A percentile compares a stretch with the other conserved stretches of the same genome.
Evolutionary conservation across 129 eudicot species (phyloP).

Genomic region (Flaveria brownii): DNA sequence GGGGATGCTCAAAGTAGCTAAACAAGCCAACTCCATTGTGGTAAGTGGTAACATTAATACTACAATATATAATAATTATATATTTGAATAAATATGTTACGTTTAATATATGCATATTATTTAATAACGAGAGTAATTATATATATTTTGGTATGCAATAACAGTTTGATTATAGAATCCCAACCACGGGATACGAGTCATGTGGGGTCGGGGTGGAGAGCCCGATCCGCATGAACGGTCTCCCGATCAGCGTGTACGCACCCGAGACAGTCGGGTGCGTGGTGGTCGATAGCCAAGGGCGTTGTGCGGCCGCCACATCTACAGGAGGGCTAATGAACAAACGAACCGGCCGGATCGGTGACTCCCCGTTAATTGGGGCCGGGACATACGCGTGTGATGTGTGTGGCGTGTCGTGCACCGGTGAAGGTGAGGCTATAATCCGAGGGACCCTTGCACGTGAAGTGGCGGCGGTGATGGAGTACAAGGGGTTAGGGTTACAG

Average conservation of each 20-base stretch:
- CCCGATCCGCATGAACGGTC: constrained; percentile 75
- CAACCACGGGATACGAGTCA: constrained; percentile 50
- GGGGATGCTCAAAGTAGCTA: constrained; percentile 81
- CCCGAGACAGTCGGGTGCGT: constrained; percentile 96
- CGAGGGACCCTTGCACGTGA: constrained; percentile 87
- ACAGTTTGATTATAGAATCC: constrained; percentile 86
- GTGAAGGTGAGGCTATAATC: constrained; percentile 94
- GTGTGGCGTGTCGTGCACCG: constrained; percentile 90
- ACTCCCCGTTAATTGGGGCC: constrained; percentile 80
- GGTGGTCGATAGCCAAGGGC: constrained; percentile 79
- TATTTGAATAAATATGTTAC: neutral
- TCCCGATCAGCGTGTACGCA: constrained; percentile 70
- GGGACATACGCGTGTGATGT: constrained; percentile 83
- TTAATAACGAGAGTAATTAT: neutral
- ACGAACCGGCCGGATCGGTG: constrained; percentile 76
- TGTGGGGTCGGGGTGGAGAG: constrained; percentile 56
- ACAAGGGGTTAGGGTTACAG: constrained; percentile 72
- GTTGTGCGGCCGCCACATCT: constrained; percentile 93
- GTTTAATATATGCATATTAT: neutral
- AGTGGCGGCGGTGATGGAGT: constrained; percentile 97
- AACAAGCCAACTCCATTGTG: constrained; percentile 85
- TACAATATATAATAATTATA: neutral
- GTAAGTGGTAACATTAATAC: constrained; percentile 35
- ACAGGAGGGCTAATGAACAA: constrained; percentile 97
- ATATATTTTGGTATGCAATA: neutral